Evolutionary conservation across 2,329 filamentous ascomycete species (phyloP), one percentile per base, ranked within the genome.

Genomic region (Penicillium paneum): DNA sequence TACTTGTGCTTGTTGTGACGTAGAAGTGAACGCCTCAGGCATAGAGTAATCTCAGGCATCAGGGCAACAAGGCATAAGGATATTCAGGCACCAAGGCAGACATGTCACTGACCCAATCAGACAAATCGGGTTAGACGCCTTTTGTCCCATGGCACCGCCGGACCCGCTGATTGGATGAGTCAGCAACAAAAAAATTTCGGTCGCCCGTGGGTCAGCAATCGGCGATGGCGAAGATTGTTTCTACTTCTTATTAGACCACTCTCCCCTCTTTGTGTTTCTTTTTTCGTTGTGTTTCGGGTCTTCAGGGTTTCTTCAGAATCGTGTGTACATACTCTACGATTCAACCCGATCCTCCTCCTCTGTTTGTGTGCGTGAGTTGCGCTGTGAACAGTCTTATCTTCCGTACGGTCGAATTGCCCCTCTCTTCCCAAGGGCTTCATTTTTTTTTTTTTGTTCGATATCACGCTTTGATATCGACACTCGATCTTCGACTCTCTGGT

Each of bases 201-300:
- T 43, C 36, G 21, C 21, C 28, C 11, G 49, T 52, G 41, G 49
- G 42, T 52, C 49, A 52, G 34, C 41, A 54, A 54, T 54, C 34
- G 29, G 13, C n/a, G 47, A 49, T 43, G 46, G 52, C 46, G 34
- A 49, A 50, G 35, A 36, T 49, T 26, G 39, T 38, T 42, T 44
- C 50, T n/a, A 24, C 34, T 32, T 44, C 31, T 39, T 54, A 39
- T 32, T 29, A 34, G 49, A 52, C 35, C 46, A 54, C 52, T 54
- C 52, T 54, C 52, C 52, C 52, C 52, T 54, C 52, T 50, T 54
- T 38, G 46, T 43, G 46, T 44, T 54, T 54, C 47, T 42, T 49
- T 49, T 34, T 36, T 45, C 26, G 32, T 38, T 46, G 28, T 53
- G 29, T 54, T 49, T 38, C 31, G 46, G 52, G 52, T 43, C 40